Evolutionary conservation across 2,329 filamentous ascomycete species (phyloP).

Genomic region (Colletotrichum ledebouriae): DNA sequence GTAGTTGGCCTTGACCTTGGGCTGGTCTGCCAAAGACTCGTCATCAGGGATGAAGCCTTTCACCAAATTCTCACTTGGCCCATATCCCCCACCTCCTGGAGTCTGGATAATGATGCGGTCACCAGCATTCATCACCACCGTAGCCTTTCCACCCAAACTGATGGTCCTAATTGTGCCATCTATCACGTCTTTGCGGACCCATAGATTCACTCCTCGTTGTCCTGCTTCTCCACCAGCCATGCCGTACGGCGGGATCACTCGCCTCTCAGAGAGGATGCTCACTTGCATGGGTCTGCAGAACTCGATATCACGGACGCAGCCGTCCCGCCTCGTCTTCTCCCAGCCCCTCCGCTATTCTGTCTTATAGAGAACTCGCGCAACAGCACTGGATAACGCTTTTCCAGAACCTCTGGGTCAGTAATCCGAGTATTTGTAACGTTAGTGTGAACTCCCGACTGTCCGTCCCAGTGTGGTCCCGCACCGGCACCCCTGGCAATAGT

Average conservation of each 20-base stretch:
- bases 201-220: neutral
- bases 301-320: slow-evolving; percentile 8
- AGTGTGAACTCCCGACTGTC: slow-evolving; percentile 49
- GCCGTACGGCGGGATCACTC: slow-evolving; percentile 3
- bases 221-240: slow-evolving; percentile 15
- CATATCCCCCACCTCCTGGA: slow-evolving; percentile 10
- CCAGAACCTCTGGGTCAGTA: slow-evolving; percentile 53
- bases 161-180: neutral
- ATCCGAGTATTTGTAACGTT: slow-evolving; percentile 57
- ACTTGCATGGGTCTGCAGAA: neutral
- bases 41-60: slow-evolving; percentile 6
- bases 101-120: slow-evolving; percentile 1
- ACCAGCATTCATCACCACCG: slow-evolving; percentile 1
- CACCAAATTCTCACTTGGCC: neutral
- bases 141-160: slow-evolving; percentile 2
- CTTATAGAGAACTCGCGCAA: slow-evolving; percentile 51
- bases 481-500: slow-evolving; percentile 52
- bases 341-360: slow-evolving; percentile 29
- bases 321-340: neutral
- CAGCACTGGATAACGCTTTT: slow-evolving; percentile 52
- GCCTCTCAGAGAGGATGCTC: slow-evolving; percentile 5
- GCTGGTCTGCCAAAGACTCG: neutral
- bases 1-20: neutral
- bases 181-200: neutral
- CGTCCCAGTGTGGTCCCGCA: slow-evolving; percentile 49